Base-by-base conservation (phyloP, 179 eudicot genomes). In the Vitellaria paradoxa region DNA sequence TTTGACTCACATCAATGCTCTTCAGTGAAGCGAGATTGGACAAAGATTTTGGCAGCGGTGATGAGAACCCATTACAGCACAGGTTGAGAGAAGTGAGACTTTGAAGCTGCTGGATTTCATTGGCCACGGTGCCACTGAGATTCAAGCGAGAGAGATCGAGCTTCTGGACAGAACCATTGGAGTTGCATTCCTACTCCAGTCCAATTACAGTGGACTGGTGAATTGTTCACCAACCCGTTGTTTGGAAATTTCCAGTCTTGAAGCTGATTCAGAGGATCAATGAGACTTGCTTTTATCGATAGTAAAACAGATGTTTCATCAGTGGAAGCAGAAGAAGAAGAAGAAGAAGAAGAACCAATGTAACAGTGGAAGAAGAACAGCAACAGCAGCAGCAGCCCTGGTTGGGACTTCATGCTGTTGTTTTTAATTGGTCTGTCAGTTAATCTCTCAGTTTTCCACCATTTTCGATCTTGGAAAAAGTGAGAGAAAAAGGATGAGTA, bases 61-160 rank as follows among this genome's bases (percentile, higher is more conserved):
- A 81, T 0, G 96, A 79, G 75, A 96, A 92, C 65, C 81, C 96
- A 79, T 96, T 96, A 79, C 90, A 85, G 81, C 91, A 87, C 17
- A 96, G 24, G 85, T 91, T 91, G 72, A 96, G 89, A 52, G 70
- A 77, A 11, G 81, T 61, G 24, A 93, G 81, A 40, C 85, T 81
- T 3, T 63, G 71, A 20, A 96, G 81, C 37, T 65, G 53, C 47
- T 85, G 92, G 78, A 96, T 84, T 4, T 91, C 87, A 40, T 85
- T 87, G 0, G 99, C 84, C 10, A 96, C 49, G 8, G 18, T 78
- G 26, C 99, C 99, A 66, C 86, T 88, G 47, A 96, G 88, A 79
- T 96, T 96, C 91, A 91, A 88, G 80, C 79, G 81, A 74, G 99
- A 92, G 62, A 96, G 92, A 81, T 89, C 83, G 13, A 93, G 91